Percentiles rank a stretch among this genome's conserved stretches.
These are phyloP conservation scores for Paraphoma chrysanthemicola DNA, from an alignment of 2,329 filamentous ascomycete genomes.

Conservation along the genomic window DNA sequence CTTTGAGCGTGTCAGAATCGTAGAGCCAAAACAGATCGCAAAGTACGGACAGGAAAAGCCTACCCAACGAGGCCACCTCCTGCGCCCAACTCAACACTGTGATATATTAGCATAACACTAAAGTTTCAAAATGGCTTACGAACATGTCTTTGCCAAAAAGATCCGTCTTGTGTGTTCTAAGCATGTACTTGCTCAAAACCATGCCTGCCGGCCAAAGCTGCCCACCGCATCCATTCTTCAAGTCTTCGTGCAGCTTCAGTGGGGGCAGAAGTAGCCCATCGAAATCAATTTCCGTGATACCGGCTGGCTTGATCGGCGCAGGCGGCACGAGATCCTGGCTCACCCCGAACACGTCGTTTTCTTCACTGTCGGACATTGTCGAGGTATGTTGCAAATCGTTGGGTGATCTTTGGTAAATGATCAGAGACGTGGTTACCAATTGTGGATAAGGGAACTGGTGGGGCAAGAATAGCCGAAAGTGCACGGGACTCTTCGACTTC, in stretches of 20 bases:
- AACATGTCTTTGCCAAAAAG: constrained; percentile 76
- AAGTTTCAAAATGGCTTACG: not conserved
- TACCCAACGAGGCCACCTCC: constrained; percentile 84
- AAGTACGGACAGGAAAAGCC: constrained; percentile 10
- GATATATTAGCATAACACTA: constrained; percentile 15
- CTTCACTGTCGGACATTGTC: constrained; percentile 37
- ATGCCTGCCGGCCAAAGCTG: constrained; percentile 95
- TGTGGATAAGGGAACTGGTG: constrained; percentile 12
- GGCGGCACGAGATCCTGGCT: constrained; percentile 64
- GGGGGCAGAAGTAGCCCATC: constrained; percentile 74
- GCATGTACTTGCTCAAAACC: constrained; percentile 84
- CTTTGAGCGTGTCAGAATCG: constrained; percentile 32
- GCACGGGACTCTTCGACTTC: too few relatives aligned
- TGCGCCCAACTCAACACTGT: constrained; percentile 86
- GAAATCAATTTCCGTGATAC: constrained; percentile 66
- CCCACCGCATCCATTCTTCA: constrained; percentile 87
- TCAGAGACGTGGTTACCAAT: constrained; percentile 1
- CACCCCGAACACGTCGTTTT: constrained; percentile 49
- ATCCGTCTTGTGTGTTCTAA: constrained; percentile 72
- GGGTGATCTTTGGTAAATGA: not conserved
- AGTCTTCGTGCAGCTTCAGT: constrained; percentile 82
- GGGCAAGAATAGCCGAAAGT: constrained; percentile 12
- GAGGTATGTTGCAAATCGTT: not conserved
- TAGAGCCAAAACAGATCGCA: not conserved
- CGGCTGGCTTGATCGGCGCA: constrained; percentile 59